A percentile compares a stretch with the other conserved stretches of the same genome.
phyloP scores from a whole-genome alignment of 2,329 filamentous ascomycete genomes.

The Neonectria coccinea region DNA sequence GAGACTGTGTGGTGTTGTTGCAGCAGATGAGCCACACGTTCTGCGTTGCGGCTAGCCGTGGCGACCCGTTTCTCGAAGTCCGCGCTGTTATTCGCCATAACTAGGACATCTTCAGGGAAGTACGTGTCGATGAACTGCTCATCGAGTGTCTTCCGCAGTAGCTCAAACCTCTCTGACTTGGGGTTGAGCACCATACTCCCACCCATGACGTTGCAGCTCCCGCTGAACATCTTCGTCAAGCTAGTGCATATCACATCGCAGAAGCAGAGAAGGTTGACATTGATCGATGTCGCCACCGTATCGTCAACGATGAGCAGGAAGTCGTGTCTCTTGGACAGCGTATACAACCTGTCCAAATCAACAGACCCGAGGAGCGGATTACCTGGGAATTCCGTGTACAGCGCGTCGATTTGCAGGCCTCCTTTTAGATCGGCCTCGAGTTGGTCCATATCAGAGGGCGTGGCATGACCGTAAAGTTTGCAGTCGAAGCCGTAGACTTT shows the following conservation, averaged over 20 bases:
- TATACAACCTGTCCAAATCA: slow-evolving; percentile 45
- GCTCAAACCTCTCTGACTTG: slow-evolving; percentile 49
- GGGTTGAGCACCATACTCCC: slow-evolving; percentile 61
- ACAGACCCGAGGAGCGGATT: slow-evolving; percentile 49
- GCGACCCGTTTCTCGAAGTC: slow-evolving; percentile 52
- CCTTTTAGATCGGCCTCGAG: slow-evolving; percentile 52
- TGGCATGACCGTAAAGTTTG: slow-evolving; percentile 59
- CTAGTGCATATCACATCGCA: slow-evolving; percentile 64
- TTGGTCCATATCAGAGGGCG: slow-evolving; percentile 53
- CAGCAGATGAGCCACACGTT: slow-evolving; percentile 43
- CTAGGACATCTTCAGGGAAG: slow-evolving; percentile 42
- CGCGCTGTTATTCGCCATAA: slow-evolving; percentile 55
- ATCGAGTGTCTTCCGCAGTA: slow-evolving; percentile 43
- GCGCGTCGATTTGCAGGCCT: slow-evolving; percentile 55
- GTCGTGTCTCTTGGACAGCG: slow-evolving; percentile 50
- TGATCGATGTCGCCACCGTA: slow-evolving; percentile 58
- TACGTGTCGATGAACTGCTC: slow-evolving; percentile 40
- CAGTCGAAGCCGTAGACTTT: slow-evolving; percentile 46
- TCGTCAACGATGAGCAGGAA: slow-evolving; percentile 60
- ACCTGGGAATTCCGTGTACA: slow-evolving; percentile 59
- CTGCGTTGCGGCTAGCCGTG: slow-evolving; percentile 42
- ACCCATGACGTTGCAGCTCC: slow-evolving; percentile 65
- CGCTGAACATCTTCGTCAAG: slow-evolving; percentile 67
- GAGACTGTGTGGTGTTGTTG: slow-evolving; percentile 39
- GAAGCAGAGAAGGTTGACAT: slow-evolving; percentile 57